A percentile compares a stretch with the other conserved stretches of the same genome.
These are phyloP conservation scores for Blakeslea trispora DNA, from an alignment of 371 early-diverging fungal species.

Conservation along the genomic window DNA sequence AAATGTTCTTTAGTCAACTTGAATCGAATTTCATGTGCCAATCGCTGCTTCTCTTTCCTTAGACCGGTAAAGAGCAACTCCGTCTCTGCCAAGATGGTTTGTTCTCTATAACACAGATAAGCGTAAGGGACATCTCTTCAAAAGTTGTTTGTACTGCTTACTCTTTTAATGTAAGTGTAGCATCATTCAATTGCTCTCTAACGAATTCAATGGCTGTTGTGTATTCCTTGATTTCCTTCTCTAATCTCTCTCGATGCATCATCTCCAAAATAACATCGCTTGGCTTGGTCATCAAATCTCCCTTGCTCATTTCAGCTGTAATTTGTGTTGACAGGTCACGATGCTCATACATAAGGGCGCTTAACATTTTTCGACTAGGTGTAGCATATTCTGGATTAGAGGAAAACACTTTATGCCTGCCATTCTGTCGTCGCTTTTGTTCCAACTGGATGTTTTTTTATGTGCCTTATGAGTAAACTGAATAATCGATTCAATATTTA, in stretches of 20 bases:
- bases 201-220: conserved; percentile 14
- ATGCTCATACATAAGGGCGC: conserved; percentile 11
- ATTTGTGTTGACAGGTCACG: conserved; percentile 10
- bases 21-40: conserved; percentile 3
- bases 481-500: too few species aligned
- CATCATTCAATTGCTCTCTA: conserved; percentile 19
- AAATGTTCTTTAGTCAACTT: neutral
- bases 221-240: conserved; percentile 19
- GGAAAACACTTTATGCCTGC: conserved; percentile 6
- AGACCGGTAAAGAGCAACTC: conserved; percentile 23
- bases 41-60: conserved; percentile 15
- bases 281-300: conserved; percentile 4
- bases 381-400: conserved; percentile 1
- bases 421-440: conserved; percentile 1
- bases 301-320: conserved; percentile 2
- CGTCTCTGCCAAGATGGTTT: conserved; percentile 20
- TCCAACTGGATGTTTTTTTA: conserved; percentile 12
- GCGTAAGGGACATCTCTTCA: too few species aligned
- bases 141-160: too few species aligned
- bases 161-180: neutral
- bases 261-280: conserved; percentile 25
- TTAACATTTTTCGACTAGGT: conserved; percentile 6
- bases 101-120: conserved; percentile 25
- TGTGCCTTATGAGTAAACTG: too few species aligned
- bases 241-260: conserved; percentile 30